Base-by-base conservation (phyloP, 768 basidiomycete species). In the Kwoniella mangroviensis region DNA sequence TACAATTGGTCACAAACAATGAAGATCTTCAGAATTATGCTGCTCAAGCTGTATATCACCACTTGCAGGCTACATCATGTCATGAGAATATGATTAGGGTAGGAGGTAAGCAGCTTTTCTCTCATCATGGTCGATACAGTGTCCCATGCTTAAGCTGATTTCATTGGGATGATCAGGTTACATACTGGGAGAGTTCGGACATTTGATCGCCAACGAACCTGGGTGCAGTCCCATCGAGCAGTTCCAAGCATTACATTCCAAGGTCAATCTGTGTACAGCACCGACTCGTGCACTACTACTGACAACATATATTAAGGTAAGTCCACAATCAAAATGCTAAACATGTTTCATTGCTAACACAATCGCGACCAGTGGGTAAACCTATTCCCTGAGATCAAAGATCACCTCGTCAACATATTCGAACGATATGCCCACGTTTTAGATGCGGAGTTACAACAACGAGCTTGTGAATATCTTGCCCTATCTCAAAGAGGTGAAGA, bases 1-100 rank as follows among this genome's bases (percentile, higher is more conserved):
- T 99, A 28, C 97, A 98, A 81, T 98, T 99, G 70, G 93, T 97
- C 58, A 98, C 93, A 56, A 99, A 99, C 80, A 99, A 97, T 24
- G 96, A 98, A 81, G 94, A 98, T 83, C 86, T 99, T 40, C 95
- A 99, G 82, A 89, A 92, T 73, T 99, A 99, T 84, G 97, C 97
- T 11, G 93, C 94, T 4, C 90, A 90, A 76, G 94, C 93, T 21
- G 89, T 94, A 52, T 93, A 94, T 74, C 92, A 93, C 77, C 91
- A 98, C 77, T 85, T 99, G 75, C 92, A 89, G 78, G 87, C 90
- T 12, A 91, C 94, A 21, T 89, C 90, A 6, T 89, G 92, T 4
- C 95, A 83, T 69, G 83, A 84, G 64, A 83, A 76, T 55, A 78
- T 99, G 72, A 92, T 99, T 73, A 98, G 97, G 86, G 91, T 98